Conservation (phyloP, 768 basidiomycete genomes). For the Tulasnella sp. region DNA sequence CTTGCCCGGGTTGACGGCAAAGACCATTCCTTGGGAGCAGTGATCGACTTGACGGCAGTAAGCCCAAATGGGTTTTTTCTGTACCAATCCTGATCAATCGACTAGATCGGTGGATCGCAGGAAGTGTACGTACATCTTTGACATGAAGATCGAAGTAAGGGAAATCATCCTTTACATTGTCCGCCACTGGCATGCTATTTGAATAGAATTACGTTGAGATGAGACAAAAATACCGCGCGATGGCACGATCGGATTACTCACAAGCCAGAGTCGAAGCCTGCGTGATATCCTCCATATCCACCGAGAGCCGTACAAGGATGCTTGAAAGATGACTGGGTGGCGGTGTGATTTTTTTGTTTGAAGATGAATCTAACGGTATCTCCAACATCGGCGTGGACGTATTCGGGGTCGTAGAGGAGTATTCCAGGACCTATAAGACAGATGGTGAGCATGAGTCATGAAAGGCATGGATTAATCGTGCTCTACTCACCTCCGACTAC, state of each 20-base stretch:
- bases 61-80: slow-evolving; percentile 16
- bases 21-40: slow-evolving; percentile 18
- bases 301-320: slow-evolving; percentile 31
- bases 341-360: slow-evolving; percentile 22
- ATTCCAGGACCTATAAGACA: too few relatives aligned
- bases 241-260: slow-evolving; percentile 2
- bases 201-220: background rate
- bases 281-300: slow-evolving; percentile 23
- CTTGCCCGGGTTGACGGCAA: slow-evolving; percentile 15
- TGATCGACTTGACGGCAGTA: slow-evolving; percentile 17
- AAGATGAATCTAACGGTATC: slow-evolving; percentile 11
- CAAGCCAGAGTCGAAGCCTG: slow-evolving; percentile 46
- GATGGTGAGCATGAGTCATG: too few relatives aligned
- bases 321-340: slow-evolving; percentile 26
- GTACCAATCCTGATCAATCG: background rate
- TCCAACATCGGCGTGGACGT: slow-evolving; percentile 5
- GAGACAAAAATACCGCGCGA: background rate
- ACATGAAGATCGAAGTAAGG: background rate
- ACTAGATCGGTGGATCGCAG: background rate
- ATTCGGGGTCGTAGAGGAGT: slow-evolving; percentile 1
- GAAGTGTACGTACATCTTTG: background rate
- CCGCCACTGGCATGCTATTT: background rate
- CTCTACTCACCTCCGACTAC: too few relatives aligned
- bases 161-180: background rate
- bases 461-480: too few relatives aligned